Evolutionary conservation across 1,284 basidiomycete genomes (phyloP).

Genomic region (Ceratobasidium sp.): DNA sequence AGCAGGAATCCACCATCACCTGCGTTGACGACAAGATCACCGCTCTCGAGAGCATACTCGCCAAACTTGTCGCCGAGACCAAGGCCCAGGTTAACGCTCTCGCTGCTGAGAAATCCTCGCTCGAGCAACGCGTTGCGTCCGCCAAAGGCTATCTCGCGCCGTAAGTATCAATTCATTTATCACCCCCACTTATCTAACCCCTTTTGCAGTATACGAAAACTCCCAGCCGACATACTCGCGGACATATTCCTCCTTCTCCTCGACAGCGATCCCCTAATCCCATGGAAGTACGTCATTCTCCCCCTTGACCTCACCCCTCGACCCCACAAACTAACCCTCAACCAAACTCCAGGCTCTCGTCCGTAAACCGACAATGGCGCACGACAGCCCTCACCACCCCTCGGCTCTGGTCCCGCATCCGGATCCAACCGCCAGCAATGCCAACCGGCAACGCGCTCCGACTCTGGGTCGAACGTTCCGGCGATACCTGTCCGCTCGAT

Average conservation of each 20-base stretch:
- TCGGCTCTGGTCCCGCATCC: conserved; percentile 65
- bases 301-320: conserved; percentile 66
- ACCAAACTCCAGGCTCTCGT: conserved; percentile 22
- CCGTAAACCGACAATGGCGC: conserved; percentile 47
- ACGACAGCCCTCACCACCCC: conserved; percentile 46
- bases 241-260: conserved; percentile 68
- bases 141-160: conserved; percentile 74
- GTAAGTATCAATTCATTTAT: conserved; percentile 57
- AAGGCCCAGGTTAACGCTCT: conserved; percentile 67
- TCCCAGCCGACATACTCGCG: conserved; percentile 72
- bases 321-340: background rate
- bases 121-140: conserved; percentile 65
- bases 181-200: conserved; percentile 73
- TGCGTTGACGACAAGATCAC: conserved; percentile 56
- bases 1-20: conserved; percentile 44
- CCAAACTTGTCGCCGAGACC: conserved; percentile 69
- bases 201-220: conserved; percentile 70
- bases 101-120: conserved; percentile 61
- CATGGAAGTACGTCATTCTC: conserved; percentile 26
- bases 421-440: conserved; percentile 74
- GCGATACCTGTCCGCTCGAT: conserved; percentile 73
- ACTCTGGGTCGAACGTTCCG: conserved; percentile 82
- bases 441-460: conserved; percentile 80
- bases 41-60: conserved; percentile 67
- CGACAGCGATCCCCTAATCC: conserved; percentile 12